These are phyloP conservation scores for Talaromyces sp. DNA, from an alignment of 2,329 filamentous ascomycete species.

Conservation along the genomic window DNA sequence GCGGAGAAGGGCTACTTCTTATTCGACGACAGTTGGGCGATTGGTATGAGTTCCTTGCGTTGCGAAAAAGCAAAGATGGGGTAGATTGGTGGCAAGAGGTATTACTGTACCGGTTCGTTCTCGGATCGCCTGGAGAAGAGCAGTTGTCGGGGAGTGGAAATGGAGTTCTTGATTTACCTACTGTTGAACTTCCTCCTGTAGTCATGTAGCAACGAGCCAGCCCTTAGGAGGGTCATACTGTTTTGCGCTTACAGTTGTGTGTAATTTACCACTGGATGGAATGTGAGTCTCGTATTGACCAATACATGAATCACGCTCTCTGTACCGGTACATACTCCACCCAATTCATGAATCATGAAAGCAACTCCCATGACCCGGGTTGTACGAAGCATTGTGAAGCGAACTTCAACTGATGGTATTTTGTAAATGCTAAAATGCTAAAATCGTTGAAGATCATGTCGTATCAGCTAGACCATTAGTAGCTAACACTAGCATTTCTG, in stretches of 20 bases:
- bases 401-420: not conserved
- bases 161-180: not conserved
- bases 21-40: not conserved
- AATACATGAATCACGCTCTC: not conserved
- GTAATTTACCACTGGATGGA: not conserved
- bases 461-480: not conserved
- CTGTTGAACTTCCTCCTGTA: not conserved
- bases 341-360: not conserved
- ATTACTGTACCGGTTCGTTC: not conserved
- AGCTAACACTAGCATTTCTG: not conserved
- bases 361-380: not conserved
- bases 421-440: not conserved
- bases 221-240: not conserved
- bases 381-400: not conserved
- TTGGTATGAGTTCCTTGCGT: conserved; percentile 14
- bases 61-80: conserved; percentile 8
- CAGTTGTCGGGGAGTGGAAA: not conserved
- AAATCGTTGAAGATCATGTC: not conserved
- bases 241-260: not conserved
- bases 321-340: not conserved
- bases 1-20: not conserved
- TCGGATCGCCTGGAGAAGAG: not conserved
- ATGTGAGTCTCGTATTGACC: not conserved
- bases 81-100: not conserved
- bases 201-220: conserved; percentile 2